These are phyloP conservation scores for Claviceps sp. DNA, from an alignment of 2,329 filamentous ascomycete species.

Conservation along the genomic window DNA sequence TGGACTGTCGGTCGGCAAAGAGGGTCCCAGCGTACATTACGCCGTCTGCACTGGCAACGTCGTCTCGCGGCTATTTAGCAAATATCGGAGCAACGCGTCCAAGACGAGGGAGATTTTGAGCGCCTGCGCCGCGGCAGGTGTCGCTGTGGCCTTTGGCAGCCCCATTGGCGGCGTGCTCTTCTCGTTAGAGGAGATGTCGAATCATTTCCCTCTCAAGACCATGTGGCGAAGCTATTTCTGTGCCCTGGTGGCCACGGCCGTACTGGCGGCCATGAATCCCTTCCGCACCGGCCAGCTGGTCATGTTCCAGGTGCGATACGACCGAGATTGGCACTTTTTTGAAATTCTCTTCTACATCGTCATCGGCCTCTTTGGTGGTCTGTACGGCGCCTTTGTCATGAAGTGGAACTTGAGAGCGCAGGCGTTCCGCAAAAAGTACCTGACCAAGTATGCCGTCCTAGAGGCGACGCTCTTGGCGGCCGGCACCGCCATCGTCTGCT, in stretches of 20 bases:
- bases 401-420: slow-evolving; percentile 92
- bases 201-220: slow-evolving; percentile 90
- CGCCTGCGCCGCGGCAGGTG: slow-evolving; percentile 85
- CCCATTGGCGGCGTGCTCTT: slow-evolving; percentile 95
- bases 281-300: slow-evolving; percentile 94
- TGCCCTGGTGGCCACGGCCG: slow-evolving; percentile 84
- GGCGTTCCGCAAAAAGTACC: slow-evolving; percentile 86
- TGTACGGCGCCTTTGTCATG: slow-evolving; percentile 94
- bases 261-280: slow-evolving; percentile 90
- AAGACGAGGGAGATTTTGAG: slow-evolving; percentile 93
- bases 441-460: slow-evolving; percentile 68
- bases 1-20: slow-evolving; percentile 88
- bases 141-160: slow-evolving; percentile 92
- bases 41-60: slow-evolving; percentile 96
- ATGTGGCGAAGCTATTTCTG: slow-evolving; percentile 98
- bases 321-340: slow-evolving; percentile 96
- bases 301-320: slow-evolving; percentile 97
- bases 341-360: slow-evolving; percentile 86
- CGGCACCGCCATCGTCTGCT: slow-evolving; percentile 83
- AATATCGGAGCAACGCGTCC: slow-evolving; percentile 81
- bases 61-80: slow-evolving; percentile 82
- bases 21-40: slow-evolving; percentile 97
- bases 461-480: slow-evolving; percentile 77
- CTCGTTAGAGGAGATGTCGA: slow-evolving; percentile 95
- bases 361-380: slow-evolving; percentile 81